Conservation (phyloP, 768 basidiomycete species). For the Suillus americanus region DNA sequence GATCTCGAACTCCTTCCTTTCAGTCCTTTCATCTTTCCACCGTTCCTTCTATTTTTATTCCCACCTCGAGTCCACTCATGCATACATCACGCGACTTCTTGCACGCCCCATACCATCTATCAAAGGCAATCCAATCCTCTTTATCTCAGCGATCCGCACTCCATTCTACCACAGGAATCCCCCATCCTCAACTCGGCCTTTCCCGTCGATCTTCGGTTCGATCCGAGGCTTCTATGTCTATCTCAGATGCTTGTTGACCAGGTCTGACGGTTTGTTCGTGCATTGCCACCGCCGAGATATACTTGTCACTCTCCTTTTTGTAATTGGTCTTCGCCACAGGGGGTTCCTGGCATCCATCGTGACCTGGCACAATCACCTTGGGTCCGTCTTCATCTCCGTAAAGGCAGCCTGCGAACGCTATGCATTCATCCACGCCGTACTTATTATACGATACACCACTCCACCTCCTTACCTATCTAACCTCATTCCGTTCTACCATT, state of each 20-base stretch:
- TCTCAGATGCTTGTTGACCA: not conserved
- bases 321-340: not conserved
- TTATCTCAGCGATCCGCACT: not conserved
- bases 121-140: not conserved
- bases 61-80: not conserved
- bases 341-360: not conserved
- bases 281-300: not conserved
- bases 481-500: not conserved
- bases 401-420: not conserved
- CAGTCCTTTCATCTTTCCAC: slow-evolving; percentile 7
- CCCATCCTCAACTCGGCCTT: not conserved
- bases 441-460: not conserved
- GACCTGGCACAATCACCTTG: not conserved
- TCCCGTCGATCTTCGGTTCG: not conserved
- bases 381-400: not conserved
- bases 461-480: not conserved
- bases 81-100: not conserved
- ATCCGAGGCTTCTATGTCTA: not conserved
- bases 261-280: no score
- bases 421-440: not conserved
- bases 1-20: slow-evolving; percentile 10
- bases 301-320: not conserved
- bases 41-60: slow-evolving; percentile 1
- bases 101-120: not conserved
- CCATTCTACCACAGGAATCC: not conserved